Base-by-base conservation (phyloP, 2,329 filamentous ascomycete species). In the Botrytis squamosa region DNA sequence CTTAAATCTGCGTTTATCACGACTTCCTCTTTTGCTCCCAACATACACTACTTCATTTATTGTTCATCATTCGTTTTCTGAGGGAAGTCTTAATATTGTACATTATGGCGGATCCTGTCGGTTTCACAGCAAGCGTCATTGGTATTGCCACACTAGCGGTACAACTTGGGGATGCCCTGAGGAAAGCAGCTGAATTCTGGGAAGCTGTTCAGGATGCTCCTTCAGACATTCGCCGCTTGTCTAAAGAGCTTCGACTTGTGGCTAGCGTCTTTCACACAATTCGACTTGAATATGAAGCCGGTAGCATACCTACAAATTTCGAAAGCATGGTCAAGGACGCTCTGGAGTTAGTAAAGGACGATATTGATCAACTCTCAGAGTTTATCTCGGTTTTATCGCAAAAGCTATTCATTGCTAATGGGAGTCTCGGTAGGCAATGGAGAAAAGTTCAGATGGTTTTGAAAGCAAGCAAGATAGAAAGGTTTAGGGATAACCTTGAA, bases 181-280 rank as follows among this genome's bases (percentile, higher is more conserved):
- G 69, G 18, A 74, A 70, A 49, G 74, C 74, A 25, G 63, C 40
- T 38, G 73, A 72, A 5, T 74, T 75, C 44, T 75, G 70, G 67
- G 73, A 73, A 20, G 63, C 74, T 9, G 49, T 76, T 52, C 49
- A 76, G 49, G 75, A 74, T 73, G 75, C 70, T 25, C 75, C 73
- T 20, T 55, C 66, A 22, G 63, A 76, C 25, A 73, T 75, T 66
- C n/a, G 65, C 22, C 72, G 71, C 38, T 59, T 74, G 36, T 76
- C 73, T 10, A 49, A 40, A 20, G 67, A 76, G 36, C 67, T 73
- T 16, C 55, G 67, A 16, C 40, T 73, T 25, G 36, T 76, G 20
- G 70, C 75, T 7, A 67, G 68, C 20, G 55, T 70, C 18, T 65
- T 76, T 16, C 52, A 46, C 25, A 44, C n/a, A 5, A 71, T 75